Base-by-base conservation (phyloP, 495 filamentous ascomycete genomes). In the Tuber microsphaerosporum region DNA sequence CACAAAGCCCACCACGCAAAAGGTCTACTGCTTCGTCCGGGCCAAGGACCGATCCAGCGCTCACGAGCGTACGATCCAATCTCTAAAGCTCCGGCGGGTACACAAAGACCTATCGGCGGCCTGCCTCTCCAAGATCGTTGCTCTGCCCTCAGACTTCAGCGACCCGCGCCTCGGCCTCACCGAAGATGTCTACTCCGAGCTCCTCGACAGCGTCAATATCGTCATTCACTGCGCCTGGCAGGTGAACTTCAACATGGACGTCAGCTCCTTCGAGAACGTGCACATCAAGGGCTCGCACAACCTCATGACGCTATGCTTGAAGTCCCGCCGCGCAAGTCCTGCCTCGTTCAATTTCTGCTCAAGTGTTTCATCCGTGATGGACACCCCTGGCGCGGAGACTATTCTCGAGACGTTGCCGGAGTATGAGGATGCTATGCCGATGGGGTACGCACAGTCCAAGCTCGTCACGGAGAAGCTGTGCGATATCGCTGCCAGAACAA, bases 161-260 rank as follows among this genome's bases (percentile, higher is more conserved):
- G 71, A 84, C 31, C 77, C 84, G 4, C 77, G 84, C 34, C 83
- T 90, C 2, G 88, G 87, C 51, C 81, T 90, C 9, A 76, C 82
- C 26, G 51, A 81, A 22, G 69, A 76, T 8, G 79, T 81, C 26
- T 81, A 85, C 26, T 69, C 81, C n/a, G 69, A 83, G 37, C 84
- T 89, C 75, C 82, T 82, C 20, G 71, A 83, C 9, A 83, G 83
- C 0, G 84, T 86, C 6, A 87, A 87, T 3, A 82, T 86, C 45
- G 86, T 89, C 68, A 86, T 89, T 72, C 91, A 92, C 81, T 86
- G 87, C n/a, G 91, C 90, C 48, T 92, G 91, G 91, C 87, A 89
- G 8, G 91, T 92, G 41, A 91, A 92, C 82, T 92, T 92, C 86
- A 90, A 88, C 75, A 84, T 89, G 78, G 84, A 85, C 8, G 80